Evolutionary conservation across 306 rosid species (phyloP).

Genomic region (Rubus idaeus): DNA sequence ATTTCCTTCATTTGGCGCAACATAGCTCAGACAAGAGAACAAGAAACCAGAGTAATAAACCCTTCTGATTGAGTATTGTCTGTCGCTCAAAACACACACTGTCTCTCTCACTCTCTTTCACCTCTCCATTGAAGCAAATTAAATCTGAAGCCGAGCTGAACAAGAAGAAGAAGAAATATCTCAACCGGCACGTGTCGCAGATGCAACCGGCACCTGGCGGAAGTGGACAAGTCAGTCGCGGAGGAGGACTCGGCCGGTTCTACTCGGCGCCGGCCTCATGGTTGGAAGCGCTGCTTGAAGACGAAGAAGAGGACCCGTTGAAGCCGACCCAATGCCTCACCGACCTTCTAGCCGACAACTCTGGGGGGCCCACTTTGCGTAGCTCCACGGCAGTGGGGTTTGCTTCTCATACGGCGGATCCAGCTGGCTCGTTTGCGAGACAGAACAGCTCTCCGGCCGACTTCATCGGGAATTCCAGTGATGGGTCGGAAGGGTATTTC

Average conservation of each 20-base stretch:
- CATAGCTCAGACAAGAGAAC: conserved; percentile 3
- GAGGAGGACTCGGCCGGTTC: conserved; percentile 52
- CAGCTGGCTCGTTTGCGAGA: conserved; percentile 27
- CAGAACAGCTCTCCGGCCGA: conserved; percentile 63
- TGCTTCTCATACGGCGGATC: conserved; percentile 26
- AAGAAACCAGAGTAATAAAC: not conserved
- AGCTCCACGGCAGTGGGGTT: conserved; percentile 9
- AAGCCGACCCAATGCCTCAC: conserved; percentile 57
- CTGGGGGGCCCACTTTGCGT: not conserved
- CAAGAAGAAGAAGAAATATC: not conserved
- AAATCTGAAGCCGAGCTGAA: not conserved
- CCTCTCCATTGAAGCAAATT: not conserved
- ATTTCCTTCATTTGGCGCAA: conserved; percentile 4
- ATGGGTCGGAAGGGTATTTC: conserved; percentile 39
- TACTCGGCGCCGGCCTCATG: conserved; percentile 81
- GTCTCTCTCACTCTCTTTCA: not conserved
- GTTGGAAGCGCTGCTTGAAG: conserved; percentile 74
- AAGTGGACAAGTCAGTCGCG: conserved; percentile 25
- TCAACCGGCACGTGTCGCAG: conserved; percentile 1
- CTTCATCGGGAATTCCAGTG: conserved; percentile 36
- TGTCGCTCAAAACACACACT: conserved; percentile 3
- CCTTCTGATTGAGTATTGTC: conserved; percentile 19
- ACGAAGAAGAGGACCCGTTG: conserved; percentile 51
- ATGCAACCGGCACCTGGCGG: conserved; percentile 62
- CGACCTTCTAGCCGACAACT: conserved; percentile 52